These are phyloP conservation scores for Diaporthe australafricana DNA, from an alignment of 2,329 filamentous ascomycete genomes.

Conservation along the genomic window DNA sequence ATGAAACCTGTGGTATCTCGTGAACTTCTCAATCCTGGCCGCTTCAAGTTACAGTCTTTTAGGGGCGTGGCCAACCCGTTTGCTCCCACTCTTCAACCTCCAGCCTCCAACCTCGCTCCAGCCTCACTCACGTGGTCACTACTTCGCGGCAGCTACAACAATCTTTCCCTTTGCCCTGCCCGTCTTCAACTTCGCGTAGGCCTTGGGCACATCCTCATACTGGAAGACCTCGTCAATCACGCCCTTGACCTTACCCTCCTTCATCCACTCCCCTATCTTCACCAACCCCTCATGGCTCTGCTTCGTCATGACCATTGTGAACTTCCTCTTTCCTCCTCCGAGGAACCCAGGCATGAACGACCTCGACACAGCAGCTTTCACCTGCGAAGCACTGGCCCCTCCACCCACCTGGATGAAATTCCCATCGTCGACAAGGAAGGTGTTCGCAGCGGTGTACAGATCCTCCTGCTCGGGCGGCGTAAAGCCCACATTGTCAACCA, in stretches of 20 bases:
- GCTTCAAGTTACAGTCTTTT: neutral
- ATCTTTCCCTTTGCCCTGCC: slow-evolving; percentile 70
- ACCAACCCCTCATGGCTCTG: slow-evolving; percentile 57
- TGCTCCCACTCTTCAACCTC: neutral
- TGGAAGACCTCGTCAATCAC: slow-evolving; percentile 66
- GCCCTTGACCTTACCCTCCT: slow-evolving; percentile 67
- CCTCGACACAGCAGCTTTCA: slow-evolving; percentile 41
- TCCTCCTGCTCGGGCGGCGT: slow-evolving; percentile 48
- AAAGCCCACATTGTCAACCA: slow-evolving; percentile 69
- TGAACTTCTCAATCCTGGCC: neutral
- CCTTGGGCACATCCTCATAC: slow-evolving; percentile 67
- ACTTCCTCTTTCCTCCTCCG: slow-evolving; percentile 55
- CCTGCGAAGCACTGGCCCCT: slow-evolving; percentile 39
- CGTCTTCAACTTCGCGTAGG: slow-evolving; percentile 68
- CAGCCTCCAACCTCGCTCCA: rapidly evolving
- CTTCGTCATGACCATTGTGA: slow-evolving; percentile 50
- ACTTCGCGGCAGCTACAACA: slow-evolving; percentile 50
- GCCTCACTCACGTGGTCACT: neutral
- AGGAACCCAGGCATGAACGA: slow-evolving; percentile 48
- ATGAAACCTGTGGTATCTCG: neutral
- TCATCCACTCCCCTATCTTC: slow-evolving; percentile 65
- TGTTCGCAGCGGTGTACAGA: slow-evolving; percentile 64
- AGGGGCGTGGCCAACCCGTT: no score
- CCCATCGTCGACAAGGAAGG: slow-evolving; percentile 61
- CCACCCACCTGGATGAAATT: slow-evolving; percentile 65